A percentile compares a stretch with the other conserved stretches of the same genome.
These are phyloP conservation scores for Talaromyces wortmannii DNA, from an alignment of 495 filamentous ascomycete species.

Conservation along the genomic window DNA sequence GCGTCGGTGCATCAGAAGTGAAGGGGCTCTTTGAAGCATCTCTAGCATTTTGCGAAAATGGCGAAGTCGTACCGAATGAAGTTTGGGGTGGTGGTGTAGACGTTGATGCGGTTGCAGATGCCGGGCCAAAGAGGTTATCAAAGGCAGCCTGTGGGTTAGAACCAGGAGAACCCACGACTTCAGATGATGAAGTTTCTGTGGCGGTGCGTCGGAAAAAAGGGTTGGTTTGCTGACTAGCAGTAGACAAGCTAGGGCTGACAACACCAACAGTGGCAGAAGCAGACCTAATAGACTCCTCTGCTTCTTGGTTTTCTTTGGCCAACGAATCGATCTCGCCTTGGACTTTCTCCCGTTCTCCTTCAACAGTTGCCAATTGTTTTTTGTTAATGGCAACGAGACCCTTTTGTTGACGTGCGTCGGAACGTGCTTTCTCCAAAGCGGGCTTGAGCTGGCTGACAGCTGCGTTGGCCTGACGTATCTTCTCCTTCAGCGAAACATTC, in stretches of 20 bases:
- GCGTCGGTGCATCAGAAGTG: slow-evolving; percentile 45
- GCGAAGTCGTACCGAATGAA: slow-evolving; percentile 60
- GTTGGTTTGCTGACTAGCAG: slow-evolving; percentile 72
- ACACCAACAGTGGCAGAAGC: slow-evolving; percentile 34
- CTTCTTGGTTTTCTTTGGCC: slow-evolving; percentile 42
- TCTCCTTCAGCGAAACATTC: slow-evolving; percentile 78
- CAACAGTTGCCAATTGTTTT: slow-evolving; percentile 87
- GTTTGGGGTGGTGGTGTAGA: slow-evolving; percentile 50
- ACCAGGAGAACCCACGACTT: slow-evolving; percentile 46
- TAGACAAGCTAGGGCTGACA: slow-evolving; percentile 66
- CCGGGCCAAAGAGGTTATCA: slow-evolving; percentile 84
- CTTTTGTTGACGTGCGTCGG: slow-evolving; percentile 87
- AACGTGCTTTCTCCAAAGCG: slow-evolving; percentile 82
- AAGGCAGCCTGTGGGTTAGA: slow-evolving; percentile 61
- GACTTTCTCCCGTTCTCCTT: slow-evolving; percentile 78
- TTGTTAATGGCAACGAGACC: slow-evolving; percentile 95
- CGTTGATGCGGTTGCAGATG: slow-evolving; percentile 43
- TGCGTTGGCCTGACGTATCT: slow-evolving; percentile 72
- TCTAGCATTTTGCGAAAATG: slow-evolving; percentile 17
- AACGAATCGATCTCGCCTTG: slow-evolving; percentile 69
- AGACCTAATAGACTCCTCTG: slow-evolving; percentile 27
- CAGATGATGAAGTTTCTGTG: slow-evolving; percentile 48
- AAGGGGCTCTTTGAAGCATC: slow-evolving; percentile 23
- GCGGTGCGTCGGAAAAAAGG: slow-evolving; percentile 78
- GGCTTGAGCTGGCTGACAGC: slow-evolving; percentile 79